Percentiles rank a stretch among this genome's conserved stretches.
These are phyloP conservation scores for Hericium alpestre DNA, from an alignment of 768 basidiomycete species.

Conservation along the genomic window DNA sequence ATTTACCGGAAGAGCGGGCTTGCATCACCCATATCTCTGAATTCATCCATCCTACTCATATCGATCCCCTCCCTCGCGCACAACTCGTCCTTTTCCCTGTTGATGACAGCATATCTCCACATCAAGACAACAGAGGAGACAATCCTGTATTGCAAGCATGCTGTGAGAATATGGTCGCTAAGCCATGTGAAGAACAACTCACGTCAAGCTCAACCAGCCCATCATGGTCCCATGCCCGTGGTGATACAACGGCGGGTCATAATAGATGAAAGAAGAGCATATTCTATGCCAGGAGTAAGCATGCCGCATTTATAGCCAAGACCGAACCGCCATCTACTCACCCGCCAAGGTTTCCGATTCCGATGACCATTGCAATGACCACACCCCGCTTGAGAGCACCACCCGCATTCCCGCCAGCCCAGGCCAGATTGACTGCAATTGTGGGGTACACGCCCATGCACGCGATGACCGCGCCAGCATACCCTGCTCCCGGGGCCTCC, in stretches of 20 bases:
- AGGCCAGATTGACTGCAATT: constrained; percentile 37
- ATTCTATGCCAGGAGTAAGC: constrained; percentile 18
- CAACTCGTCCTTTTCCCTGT: constrained; percentile 34
- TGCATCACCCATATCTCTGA: constrained; percentile 38
- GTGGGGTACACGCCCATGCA: constrained; percentile 44
- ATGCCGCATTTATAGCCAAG: neutral
- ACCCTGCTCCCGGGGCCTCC: constrained; percentile 21
- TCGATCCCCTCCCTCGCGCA: constrained; percentile 36
- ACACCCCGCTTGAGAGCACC: constrained; percentile 45
- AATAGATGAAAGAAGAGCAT: constrained; percentile 33
- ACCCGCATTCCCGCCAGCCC: constrained; percentile 46
- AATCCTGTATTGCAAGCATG: constrained; percentile 23
- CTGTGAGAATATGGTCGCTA: constrained; percentile 5
- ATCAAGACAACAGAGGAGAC: constrained; percentile 32
- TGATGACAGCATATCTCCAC: constrained; percentile 38
- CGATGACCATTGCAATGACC: constrained; percentile 42
- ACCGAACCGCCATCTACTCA: constrained; percentile 9
- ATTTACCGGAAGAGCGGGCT: constrained; percentile 46
- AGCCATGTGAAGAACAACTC: neutral
- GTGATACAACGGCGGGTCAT: constrained; percentile 26
- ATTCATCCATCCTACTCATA: constrained; percentile 28
- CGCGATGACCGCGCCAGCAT: constrained; percentile 38
- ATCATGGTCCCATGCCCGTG: constrained; percentile 31
- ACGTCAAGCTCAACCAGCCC: constrained; percentile 18
- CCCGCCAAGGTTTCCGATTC: constrained; percentile 47